Percentiles rank a stretch among this genome's conserved stretches.
phyloP scores from a whole-genome alignment of 1,284 basidiomycete species.

The Testicularia cyperi region DNA sequence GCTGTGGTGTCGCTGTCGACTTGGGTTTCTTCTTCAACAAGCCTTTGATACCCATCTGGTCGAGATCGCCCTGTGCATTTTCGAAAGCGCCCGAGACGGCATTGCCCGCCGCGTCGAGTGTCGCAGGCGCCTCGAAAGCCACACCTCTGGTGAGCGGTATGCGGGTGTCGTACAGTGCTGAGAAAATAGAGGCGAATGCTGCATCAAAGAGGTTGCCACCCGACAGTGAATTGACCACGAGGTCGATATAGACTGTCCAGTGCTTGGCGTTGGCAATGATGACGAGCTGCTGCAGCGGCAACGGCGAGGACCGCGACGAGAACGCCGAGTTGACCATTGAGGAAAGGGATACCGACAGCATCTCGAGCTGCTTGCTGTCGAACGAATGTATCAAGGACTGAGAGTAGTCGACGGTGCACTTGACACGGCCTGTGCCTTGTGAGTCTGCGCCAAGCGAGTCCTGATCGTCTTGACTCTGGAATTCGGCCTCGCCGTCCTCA shows the following conservation, averaged over 20 bases:
- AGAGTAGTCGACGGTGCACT: constrained; percentile 43
- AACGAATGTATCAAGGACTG: constrained; percentile 33
- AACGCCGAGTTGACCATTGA: constrained; percentile 37
- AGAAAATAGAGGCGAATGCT: constrained; percentile 46
- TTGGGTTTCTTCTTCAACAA: constrained; percentile 40
- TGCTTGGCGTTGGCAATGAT: constrained; percentile 46
- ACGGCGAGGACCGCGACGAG: constrained; percentile 31
- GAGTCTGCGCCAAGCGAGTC: constrained; percentile 22
- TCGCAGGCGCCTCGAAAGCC: constrained; percentile 39
- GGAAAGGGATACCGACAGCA: constrained; percentile 24
- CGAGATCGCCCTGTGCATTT: constrained; percentile 29
- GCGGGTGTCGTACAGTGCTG: constrained; percentile 46
- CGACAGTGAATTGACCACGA: constrained; percentile 44
- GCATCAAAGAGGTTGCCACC: constrained; percentile 55
- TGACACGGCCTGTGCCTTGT: constrained; percentile 29
- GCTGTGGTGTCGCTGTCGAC: too few relatives aligned
- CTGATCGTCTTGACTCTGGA: constrained; percentile 31
- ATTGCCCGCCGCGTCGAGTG: constrained; percentile 24
- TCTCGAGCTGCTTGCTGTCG: constrained; percentile 27
- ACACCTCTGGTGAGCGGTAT: constrained; percentile 47
- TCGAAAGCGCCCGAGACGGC: constrained; percentile 21
- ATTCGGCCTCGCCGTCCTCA: constrained; percentile 24
- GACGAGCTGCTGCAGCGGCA: constrained; percentile 40
- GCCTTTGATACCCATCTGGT: constrained; percentile 46
- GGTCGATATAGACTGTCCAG: constrained; percentile 53